These are phyloP conservation scores for Carallia pectinifolia DNA, from an alignment of 345 rosid species.

Conservation along the genomic window DNA sequence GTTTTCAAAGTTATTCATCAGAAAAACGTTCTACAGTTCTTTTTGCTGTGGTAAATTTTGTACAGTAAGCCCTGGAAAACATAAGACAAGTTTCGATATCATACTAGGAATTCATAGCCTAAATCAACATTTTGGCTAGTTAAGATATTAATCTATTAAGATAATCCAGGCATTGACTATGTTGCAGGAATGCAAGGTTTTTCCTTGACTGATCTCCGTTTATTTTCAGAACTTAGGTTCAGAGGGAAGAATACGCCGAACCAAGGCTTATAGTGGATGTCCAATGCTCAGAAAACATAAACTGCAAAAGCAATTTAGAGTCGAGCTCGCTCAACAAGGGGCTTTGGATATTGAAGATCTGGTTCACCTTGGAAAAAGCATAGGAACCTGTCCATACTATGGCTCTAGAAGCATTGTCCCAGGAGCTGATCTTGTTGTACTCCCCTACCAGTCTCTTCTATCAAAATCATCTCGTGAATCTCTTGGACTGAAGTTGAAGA, in stretches of 20 bases:
- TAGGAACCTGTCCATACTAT: conserved; percentile 88
- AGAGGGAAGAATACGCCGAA: conserved; percentile 44
- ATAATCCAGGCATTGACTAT: neutral
- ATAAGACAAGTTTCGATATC: too few relatives aligned
- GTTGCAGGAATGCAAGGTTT: neutral
- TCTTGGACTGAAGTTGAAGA: conserved; percentile 78
- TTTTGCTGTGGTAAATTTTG: too few relatives aligned
- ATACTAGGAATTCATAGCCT: too few relatives aligned
- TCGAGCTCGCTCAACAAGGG: conserved; percentile 48
- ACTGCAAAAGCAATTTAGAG: conserved; percentile 58
- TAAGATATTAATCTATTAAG: neutral
- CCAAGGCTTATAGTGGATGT: conserved; percentile 68
- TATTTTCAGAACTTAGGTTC: conserved; percentile 54
- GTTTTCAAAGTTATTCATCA: too few relatives aligned
- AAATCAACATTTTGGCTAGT: neutral
- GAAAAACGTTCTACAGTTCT: too few relatives aligned
- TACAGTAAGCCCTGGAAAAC: too few relatives aligned
- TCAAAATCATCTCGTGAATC: conserved; percentile 92
- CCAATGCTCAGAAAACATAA: conserved; percentile 77
- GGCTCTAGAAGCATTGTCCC: conserved; percentile 77
- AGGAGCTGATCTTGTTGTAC: conserved; percentile 81
- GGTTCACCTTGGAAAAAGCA: conserved; percentile 60
- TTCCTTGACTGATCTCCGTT: conserved; percentile 20
- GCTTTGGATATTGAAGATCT: conserved; percentile 93
- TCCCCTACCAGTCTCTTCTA: conserved; percentile 92